These are phyloP conservation scores for Schizochytrium sp. DNA, from an alignment of 108 stramenopile genomes.

Conservation along the genomic window DNA sequence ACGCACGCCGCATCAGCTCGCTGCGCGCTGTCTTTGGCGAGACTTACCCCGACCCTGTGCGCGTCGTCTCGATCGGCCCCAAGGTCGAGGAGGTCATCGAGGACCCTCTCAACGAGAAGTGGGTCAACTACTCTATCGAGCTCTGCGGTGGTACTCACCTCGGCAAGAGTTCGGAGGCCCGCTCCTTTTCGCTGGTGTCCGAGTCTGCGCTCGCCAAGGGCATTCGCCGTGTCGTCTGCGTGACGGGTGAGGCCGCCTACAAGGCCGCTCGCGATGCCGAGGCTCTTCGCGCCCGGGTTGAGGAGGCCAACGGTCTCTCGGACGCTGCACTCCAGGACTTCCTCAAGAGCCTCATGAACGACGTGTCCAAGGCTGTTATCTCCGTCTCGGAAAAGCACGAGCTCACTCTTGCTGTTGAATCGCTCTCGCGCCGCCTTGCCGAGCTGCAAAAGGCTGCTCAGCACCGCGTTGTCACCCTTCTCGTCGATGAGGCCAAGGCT, in stretches of 20 bases:
- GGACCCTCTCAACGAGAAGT: conserved; percentile 73
- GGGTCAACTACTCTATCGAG: conserved; percentile 86
- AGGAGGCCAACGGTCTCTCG: conserved; percentile 22
- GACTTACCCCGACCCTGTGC: conserved; percentile 98
- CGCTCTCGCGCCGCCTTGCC: not conserved
- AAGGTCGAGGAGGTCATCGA: conserved; percentile 66
- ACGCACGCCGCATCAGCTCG: conserved; percentile 72
- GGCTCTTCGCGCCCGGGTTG: conserved; percentile 56
- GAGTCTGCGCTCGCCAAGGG: conserved; percentile 98
- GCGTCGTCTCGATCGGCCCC: conserved; percentile 80
- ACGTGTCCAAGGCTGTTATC: not conserved
- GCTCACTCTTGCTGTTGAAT: not conserved
- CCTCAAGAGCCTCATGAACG: not conserved
- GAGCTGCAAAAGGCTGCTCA: conserved; percentile 8
- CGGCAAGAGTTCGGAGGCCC: conserved; percentile 83
- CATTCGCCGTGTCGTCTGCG: conserved; percentile 83
- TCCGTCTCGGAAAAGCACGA: not conserved
- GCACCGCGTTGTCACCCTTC: not conserved
- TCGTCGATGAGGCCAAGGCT: not conserved
- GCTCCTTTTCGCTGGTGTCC: conserved; percentile 76
- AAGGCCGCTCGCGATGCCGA: conserved; percentile 64
- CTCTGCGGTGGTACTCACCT: conserved; percentile 99
- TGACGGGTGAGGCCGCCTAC: conserved; percentile 75
- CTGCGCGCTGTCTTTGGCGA: conserved; percentile 97
- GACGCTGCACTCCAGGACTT: not conserved